Evolutionary conservation across 1,139 yeast genomes (phyloP).

Genomic region (Pichia sp.): DNA sequence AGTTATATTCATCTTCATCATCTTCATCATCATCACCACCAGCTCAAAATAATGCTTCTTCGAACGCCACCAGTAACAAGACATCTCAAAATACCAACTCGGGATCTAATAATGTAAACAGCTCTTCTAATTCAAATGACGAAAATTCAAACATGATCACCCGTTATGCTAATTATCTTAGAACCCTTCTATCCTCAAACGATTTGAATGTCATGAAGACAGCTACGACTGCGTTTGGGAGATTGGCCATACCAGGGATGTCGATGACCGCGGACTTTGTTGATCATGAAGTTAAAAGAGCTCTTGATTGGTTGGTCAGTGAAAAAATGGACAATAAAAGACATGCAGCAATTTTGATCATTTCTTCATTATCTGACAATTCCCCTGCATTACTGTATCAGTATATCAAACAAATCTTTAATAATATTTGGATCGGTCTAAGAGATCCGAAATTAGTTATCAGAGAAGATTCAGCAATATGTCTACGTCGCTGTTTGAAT

Average conservation of each 20-base stretch:
- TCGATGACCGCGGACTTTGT: conserved; percentile 87
- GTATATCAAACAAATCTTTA: conserved; percentile 70
- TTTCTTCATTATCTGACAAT: conserved; percentile 77
- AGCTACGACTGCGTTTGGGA: conserved; percentile 83
- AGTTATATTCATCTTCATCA: conserved; percentile 12
- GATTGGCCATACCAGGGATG: conserved; percentile 83
- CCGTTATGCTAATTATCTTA: conserved; percentile 77
- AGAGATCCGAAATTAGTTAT: conserved; percentile 70
- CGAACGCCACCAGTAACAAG: not conserved
- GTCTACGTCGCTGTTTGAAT: conserved; percentile 68
- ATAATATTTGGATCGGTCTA: conserved; percentile 81
- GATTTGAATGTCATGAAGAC: conserved; percentile 79
- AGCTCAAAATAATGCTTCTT: not conserved
- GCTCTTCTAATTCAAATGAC: conserved; percentile 41
- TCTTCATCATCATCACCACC: conserved; percentile 5
- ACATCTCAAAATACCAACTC: not conserved
- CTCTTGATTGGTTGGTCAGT: conserved; percentile 80
- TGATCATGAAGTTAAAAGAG: conserved; percentile 82
- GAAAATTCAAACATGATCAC: conserved; percentile 87
- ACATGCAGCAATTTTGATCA: conserved; percentile 84
- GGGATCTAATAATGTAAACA: not conserved
- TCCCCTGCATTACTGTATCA: conserved; percentile 80
- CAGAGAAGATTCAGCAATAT: conserved; percentile 76
- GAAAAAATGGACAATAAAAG: conserved; percentile 78
- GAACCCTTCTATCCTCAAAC: conserved; percentile 72